These are phyloP conservation scores for Daldinia sp. DNA, from an alignment of 2,329 filamentous ascomycete genomes.

Conservation along the genomic window DNA sequence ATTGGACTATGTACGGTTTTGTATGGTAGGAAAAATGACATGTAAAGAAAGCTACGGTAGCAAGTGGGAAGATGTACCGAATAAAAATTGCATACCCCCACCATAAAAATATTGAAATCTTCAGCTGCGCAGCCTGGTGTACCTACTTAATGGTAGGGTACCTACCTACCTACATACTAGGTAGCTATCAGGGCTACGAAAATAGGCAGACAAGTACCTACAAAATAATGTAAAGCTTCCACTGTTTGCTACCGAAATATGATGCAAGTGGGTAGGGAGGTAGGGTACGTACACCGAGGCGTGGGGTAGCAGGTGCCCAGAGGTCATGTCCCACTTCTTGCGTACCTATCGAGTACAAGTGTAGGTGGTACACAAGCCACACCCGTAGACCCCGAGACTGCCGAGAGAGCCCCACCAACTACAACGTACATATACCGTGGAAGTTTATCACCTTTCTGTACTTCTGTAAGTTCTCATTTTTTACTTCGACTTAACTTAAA, in stretches of 20 bases:
- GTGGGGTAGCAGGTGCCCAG: constrained; percentile 22
- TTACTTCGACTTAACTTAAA: neutral
- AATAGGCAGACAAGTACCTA: no score
- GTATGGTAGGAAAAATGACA: constrained; percentile 24
- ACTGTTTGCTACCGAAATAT: constrained; percentile 8
- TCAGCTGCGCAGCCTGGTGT: constrained; percentile 20
- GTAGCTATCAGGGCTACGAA: neutral
- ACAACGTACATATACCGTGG: neutral
- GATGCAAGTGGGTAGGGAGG: constrained; percentile 28
- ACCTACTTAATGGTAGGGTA: neutral
- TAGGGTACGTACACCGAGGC: constrained; percentile 3
- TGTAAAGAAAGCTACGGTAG: constrained; percentile 13
- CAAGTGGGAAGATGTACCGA: constrained; percentile 16
- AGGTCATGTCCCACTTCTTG: neutral
- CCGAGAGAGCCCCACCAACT: constrained; percentile 3
- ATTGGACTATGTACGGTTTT: neutral
- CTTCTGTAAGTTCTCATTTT: neutral
- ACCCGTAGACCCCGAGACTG: constrained; percentile 8
- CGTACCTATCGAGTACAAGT: no score
- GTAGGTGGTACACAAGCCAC: constrained; percentile 9
- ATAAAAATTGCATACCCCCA: constrained; percentile 14
- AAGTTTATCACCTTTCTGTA: neutral
- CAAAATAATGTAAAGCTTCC: no score
- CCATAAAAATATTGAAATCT: constrained; percentile 21
- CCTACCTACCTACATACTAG: no score